Conservation (phyloP, 176 grass and related monocot species). For the Avena sativa region DNA sequence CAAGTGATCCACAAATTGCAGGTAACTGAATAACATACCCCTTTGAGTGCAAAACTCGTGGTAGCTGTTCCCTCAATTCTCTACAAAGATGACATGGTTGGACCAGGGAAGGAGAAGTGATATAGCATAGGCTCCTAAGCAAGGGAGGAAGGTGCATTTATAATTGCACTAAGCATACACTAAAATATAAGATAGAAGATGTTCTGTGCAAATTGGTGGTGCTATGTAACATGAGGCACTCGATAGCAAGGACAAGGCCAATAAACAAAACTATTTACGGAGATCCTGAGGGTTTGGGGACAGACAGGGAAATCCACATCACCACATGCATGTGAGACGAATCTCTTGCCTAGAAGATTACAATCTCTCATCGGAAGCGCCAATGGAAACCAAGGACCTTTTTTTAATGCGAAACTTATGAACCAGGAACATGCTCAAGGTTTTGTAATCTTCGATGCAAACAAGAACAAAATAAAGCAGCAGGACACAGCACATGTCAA, state of each 20-base stretch:
- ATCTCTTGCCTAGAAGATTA: conserved; percentile 46
- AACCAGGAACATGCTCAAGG: conserved; percentile 47
- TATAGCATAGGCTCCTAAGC: conserved; percentile 33
- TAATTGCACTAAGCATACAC: conserved; percentile 25
- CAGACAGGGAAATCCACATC: conserved; percentile 59
- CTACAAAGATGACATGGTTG: conserved; percentile 39
- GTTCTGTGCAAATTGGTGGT: conserved; percentile 16
- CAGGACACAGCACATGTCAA: conserved; percentile 11
- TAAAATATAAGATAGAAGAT: conserved; percentile 36
- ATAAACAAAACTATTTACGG: conserved; percentile 46
- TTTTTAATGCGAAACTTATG: conserved; percentile 48
- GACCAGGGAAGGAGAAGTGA: conserved; percentile 32
- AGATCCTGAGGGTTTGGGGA: conserved; percentile 58
- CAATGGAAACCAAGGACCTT: conserved; percentile 47
- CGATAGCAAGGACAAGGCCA: conserved; percentile 42
- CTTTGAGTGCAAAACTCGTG: not conserved
- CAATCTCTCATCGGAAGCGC: conserved; percentile 46
- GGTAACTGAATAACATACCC: conserved; percentile 38
- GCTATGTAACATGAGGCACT: conserved; percentile 48
- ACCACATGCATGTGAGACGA: conserved; percentile 48
- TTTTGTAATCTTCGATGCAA: conserved; percentile 34
- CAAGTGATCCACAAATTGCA: not conserved
- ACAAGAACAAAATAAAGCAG: conserved; percentile 24
- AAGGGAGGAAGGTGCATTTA: conserved; percentile 27
- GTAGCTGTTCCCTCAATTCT: conserved; percentile 39